Conservation (phyloP, 441 rosid species). For the Corymbia citriodora region DNA sequence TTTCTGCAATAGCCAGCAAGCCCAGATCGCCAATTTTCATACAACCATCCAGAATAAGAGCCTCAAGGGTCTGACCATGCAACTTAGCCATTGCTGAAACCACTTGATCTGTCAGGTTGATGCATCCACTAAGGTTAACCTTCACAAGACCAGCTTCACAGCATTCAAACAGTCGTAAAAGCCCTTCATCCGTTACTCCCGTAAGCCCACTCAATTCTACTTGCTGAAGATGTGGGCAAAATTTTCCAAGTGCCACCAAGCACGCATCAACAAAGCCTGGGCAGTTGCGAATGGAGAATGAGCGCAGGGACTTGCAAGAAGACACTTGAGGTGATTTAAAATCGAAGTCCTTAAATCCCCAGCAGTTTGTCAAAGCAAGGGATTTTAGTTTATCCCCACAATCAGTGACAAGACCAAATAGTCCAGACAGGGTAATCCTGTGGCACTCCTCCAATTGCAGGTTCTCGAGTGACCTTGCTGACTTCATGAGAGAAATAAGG, state of each 20-base stretch:
- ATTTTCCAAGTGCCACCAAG: background rate
- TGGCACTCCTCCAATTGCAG: slow-evolving; percentile 2
- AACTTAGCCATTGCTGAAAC: background rate
- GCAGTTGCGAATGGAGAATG: background rate
- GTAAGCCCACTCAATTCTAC: background rate
- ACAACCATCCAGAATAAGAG: slow-evolving; percentile 1
- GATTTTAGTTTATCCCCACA: slow-evolving; percentile 4
- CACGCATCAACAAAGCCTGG: slow-evolving; percentile 6
- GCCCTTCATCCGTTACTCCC: background rate
- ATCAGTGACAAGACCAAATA: background rate
- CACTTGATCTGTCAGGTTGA: slow-evolving; percentile 4
- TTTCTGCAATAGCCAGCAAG: slow-evolving; percentile 2
- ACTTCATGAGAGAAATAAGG: background rate
- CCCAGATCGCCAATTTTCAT: background rate
- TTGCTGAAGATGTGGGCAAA: slow-evolving; percentile 1
- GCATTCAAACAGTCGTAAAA: background rate
- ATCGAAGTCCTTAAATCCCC: slow-evolving; percentile 6
- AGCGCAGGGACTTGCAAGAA: slow-evolving; percentile 3
- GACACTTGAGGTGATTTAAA: background rate
- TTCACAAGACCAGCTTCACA: background rate
- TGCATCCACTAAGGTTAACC: slow-evolving; percentile 6
- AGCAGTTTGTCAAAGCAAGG: slow-evolving; percentile 2
- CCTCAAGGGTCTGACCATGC: slow-evolving; percentile 10
- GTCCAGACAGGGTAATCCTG: background rate
- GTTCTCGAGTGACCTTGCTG: background rate